Evolutionary conservation across 2,329 filamentous ascomycete species (phyloP).

Genomic region (Hymenoscyphus salicellus): DNA sequence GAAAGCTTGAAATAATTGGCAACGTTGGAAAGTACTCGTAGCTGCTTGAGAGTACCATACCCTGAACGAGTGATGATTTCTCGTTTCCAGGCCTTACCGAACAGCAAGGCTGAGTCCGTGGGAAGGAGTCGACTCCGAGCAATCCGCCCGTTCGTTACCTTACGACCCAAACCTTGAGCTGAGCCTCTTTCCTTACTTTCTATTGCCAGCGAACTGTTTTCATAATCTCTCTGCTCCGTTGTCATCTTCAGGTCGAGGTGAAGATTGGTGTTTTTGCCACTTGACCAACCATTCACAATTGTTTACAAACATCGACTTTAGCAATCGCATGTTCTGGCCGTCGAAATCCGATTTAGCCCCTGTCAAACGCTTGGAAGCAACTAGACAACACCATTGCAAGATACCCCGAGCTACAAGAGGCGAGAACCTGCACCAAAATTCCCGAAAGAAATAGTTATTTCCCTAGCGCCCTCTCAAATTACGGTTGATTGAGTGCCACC

Average conservation of each 20-base stretch:
- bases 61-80: too few relatives aligned
- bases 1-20: too few relatives aligned
- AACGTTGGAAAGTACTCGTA: too few relatives aligned
- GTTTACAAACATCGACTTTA: background rate
- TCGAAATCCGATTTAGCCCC: background rate
- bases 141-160: background rate
- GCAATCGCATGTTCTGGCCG: background rate
- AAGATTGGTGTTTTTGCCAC: background rate
- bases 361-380: background rate
- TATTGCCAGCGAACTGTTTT: background rate
- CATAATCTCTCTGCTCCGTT: background rate
- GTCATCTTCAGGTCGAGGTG: background rate
- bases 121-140: background rate
- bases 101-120: too few relatives aligned
- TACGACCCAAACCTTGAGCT: background rate
- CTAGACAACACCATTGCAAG: background rate
- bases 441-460: background rate
- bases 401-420: background rate
- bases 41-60: too few relatives aligned
- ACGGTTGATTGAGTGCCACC: background rate
- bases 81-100: too few relatives aligned
- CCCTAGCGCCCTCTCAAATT: background rate
- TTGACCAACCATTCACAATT: background rate
- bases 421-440: background rate
- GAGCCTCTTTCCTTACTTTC: conserved; percentile 3